Evolutionary conservation across 768 basidiomycete genomes (phyloP), one percentile per base, ranked within the genome.

Genomic region (Ephemerocybe angulata): DNA sequence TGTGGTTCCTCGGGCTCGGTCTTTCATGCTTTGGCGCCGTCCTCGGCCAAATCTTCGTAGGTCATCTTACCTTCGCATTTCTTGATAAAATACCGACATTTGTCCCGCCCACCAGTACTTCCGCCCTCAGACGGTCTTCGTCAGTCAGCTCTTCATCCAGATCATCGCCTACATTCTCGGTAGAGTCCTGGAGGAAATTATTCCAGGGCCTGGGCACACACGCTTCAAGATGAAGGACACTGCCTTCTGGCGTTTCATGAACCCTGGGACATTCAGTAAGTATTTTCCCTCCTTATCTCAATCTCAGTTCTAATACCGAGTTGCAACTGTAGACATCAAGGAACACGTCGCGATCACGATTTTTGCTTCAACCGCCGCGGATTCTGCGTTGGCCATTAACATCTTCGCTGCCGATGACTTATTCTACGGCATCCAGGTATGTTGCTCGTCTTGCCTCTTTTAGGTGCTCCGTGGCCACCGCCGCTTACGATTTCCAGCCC

Each of bases 311-410:
- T 43, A n/a, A 40, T 37, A 21, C 17, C 17, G 30, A n/a, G 13
- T 22, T 42, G 2, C 41, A 79, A n/a, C n/a, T n/a, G n/a, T n/a
- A n/a, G 77, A 80, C 57, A 70, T 75, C 63, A 76, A 76, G 63
- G 84, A 86, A 60, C 83, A 86, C 60, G 81, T 83, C 7, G 78
- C 78, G 15, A 84, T 86, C 48, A 82, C 82, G 2, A 82, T 84
- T 33, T 81, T 85, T 64, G 67, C 83, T 1, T 78, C 81, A 19
- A 85, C 84, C 0, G 84, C 84, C 2, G 79, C 81, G 1, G 73
- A 76, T 1, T 81, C 82, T 1, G 82, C 84, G 0, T 68, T 80
- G 11, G 82, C 81, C 0, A 83, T 84, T 63, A 81, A 76, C 52
- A 76, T 84, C 57, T 82, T 84, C 51, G 83, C 83, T 3, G 81